Base-by-base conservation (phyloP, 345 rosid genomes). In the Hibiscus tridactylites region DNA sequence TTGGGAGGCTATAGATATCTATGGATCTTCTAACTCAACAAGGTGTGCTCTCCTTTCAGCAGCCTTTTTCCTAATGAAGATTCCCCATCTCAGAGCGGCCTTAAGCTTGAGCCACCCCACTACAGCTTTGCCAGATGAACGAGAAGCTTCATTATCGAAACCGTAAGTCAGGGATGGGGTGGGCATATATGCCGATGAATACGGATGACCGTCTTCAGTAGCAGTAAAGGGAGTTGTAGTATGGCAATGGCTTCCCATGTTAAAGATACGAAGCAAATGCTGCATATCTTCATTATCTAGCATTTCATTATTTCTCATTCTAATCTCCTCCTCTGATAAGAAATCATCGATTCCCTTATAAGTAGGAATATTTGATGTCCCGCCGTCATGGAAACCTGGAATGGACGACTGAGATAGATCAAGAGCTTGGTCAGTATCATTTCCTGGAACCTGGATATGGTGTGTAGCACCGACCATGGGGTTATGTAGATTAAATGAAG, bases 11-110 rank as follows among this genome's bases (percentile, higher is more conserved):
- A 49, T 49, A 42, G 63, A 79, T 6, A 31, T 17, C 61, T 80
- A 85, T 3, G 68, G 39, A 54, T 83, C 86, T 11, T 95, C 97
- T 65, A 92, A 77, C 80, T 95, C 90, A 16, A 89, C 90, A 53
- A 95, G 87, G 72, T 86, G 96, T 0, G 99, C 98, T 19, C 97
- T 85, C 79, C 91, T 85, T 86, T 95, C 98, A 2, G 99, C 98
- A 1, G 98, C 98, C 79, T 88, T 90, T 82, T 89, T 90, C 80
- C 97, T 83, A 42, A 90, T 78, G 74, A 95, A 95, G 81, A 95
- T 88, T 1, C 99, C 99, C 99, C 99, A 95, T 73, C 98, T 85
- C 79, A 95, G 89, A 17, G 99, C 99, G 9, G 99, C 99, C 85
- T 95, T 95, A 80, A 95, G 86, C 90, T 95, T 95, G 65, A 95